These are phyloP conservation scores for Candida silvicultrix DNA, from an alignment of 805 yeast species.

Conservation along the genomic window DNA sequence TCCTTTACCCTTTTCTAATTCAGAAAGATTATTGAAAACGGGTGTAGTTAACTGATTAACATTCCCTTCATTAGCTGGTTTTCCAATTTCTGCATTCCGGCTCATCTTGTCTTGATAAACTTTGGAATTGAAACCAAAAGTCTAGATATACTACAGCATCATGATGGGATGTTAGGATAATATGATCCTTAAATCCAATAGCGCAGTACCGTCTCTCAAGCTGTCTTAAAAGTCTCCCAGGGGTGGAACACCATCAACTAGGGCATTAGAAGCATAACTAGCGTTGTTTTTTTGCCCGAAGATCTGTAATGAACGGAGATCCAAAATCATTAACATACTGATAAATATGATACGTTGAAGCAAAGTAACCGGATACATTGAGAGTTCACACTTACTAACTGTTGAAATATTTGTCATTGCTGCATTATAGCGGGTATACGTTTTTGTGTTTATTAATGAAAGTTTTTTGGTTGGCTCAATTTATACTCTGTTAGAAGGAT, in stretches of 20 bases:
- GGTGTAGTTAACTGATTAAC: neutral
- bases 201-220: too few species aligned
- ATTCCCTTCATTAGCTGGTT: neutral
- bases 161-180: too few species aligned
- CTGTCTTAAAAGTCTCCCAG: too few species aligned
- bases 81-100: neutral
- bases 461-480: too few species aligned
- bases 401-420: too few species aligned
- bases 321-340: neutral
- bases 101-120: neutral
- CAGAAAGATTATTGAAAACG: neutral
- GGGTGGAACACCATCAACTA: neutral
- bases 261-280: neutral
- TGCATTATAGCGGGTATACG: too few species aligned
- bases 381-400: too few species aligned
- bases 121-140: neutral
- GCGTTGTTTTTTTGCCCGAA: neutral
- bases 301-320: neutral
- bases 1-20: neutral
- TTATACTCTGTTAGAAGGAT: too few species aligned
- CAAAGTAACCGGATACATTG: too few species aligned
- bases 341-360: too few species aligned
- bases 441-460: too few species aligned
- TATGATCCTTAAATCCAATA: neutral
- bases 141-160: too few species aligned